Base-by-base conservation (phyloP, 805 yeast genomes). In the Ogataea chonburiensis region DNA sequence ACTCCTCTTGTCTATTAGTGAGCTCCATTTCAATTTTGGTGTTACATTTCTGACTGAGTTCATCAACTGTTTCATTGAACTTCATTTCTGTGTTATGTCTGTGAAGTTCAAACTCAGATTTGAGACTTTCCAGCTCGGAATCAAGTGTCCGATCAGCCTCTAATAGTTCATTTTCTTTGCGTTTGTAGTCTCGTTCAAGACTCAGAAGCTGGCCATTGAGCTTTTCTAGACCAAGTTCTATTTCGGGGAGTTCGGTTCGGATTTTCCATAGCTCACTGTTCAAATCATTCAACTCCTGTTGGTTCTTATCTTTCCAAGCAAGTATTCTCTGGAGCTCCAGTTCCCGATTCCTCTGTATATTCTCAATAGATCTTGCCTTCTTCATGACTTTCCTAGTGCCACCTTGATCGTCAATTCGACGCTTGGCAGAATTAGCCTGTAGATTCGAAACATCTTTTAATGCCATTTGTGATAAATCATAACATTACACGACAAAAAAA, bases 21-120 rank as follows among this genome's bases (percentile, higher is more conserved):
- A 70, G 60, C 5, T 70, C 42, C 1, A 49, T 37, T 25, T 73
- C 73, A 1, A 75, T 62, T 47, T 47, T 43, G 1, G 24, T 11
- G 13, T 50, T 48, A 28, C 44, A 50, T 7, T 38, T 29, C 3
- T 31, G 28, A 20, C 51, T 47, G 18, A 56, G 23, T 8, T 24
- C 13, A 9, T 50, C 49, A 5, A 54, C 37, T n/a, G 69, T 59
- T 0, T 42, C 22, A 13, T 54, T 47, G 38, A 63, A 67, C 3
- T 49, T 62, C 25, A 21, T 7, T 19, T 49, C 52, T 8, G 61
- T 59, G 15, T 58, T 60, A 17, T 64, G 31, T 13, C 60, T 55
- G 23, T 60, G 63, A 13, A 63, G 47, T 17, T 66, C 62, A 22
- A 64, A 63, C 12, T 68, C 68, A 33, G 64, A 55, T 17, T 45